Evolutionary conservation across 2,329 filamentous ascomycete species (phyloP).

Genomic region (Paraphoma chrysanthemicola): DNA sequence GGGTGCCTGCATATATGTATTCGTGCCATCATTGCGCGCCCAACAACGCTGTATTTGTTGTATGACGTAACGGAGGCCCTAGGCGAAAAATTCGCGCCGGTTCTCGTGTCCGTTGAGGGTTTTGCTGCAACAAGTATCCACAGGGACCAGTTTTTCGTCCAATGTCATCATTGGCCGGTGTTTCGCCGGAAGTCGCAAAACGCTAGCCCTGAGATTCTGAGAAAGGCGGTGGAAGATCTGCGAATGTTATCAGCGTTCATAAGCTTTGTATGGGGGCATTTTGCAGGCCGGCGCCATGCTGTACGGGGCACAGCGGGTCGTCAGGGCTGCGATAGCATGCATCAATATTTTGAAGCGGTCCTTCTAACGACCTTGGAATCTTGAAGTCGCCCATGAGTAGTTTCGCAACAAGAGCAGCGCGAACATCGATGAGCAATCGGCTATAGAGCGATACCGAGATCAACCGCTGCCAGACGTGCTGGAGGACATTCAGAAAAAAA

Average conservation of each 20-base stretch:
- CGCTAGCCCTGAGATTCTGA: conserved; percentile 14
- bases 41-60: conserved; percentile 19
- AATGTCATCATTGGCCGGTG: conserved; percentile 25
- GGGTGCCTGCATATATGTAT: conserved; percentile 3
- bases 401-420: no score
- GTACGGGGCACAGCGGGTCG: neutral
- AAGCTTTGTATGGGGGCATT: neutral
- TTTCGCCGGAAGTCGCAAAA: conserved; percentile 14
- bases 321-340: neutral
- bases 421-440: no score
- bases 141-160: conserved; percentile 23
- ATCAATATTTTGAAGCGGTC: neutral
- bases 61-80: conserved; percentile 36
- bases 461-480: no score
- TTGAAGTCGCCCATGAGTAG: no score
- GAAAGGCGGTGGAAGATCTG: conserved; percentile 26
- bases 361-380: neutral
- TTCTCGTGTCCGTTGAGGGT: conserved; percentile 31
- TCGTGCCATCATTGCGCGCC: conserved; percentile 6
- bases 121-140: conserved; percentile 28
- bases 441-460: no score
- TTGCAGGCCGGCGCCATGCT: neutral
- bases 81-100: conserved; percentile 35
- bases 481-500: no score
- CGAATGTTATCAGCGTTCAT: conserved; percentile 1